phyloP scores from a whole-genome alignment of 768 basidiomycete genomes.

The Phanerodontia chrysosporium region DNA sequence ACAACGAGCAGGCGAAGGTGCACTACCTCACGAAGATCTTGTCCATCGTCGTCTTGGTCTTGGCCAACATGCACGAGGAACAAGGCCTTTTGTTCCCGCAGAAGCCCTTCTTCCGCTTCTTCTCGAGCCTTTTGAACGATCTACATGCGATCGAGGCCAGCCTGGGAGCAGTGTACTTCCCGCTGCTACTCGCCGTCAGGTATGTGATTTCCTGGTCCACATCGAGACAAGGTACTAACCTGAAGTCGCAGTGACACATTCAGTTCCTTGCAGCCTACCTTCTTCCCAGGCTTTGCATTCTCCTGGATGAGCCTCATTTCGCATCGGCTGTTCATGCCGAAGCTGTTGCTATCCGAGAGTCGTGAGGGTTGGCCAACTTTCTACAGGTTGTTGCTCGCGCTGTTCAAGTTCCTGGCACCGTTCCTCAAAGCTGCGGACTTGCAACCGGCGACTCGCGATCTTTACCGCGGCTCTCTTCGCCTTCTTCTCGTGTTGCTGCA shows the following conservation, averaged over 20 bases:
- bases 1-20: conserved; percentile 93
- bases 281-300: conserved; percentile 97
- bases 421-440: conserved; percentile 85
- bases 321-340: conserved; percentile 96
- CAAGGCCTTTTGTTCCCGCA: conserved; percentile 89
- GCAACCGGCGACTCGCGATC: conserved; percentile 72
- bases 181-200: conserved; percentile 84
- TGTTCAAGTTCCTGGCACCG: conserved; percentile 92
- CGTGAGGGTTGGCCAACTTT: conserved; percentile 96
- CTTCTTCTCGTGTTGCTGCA: conserved; percentile 93
- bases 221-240: too few species aligned
- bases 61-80: conserved; percentile 94
- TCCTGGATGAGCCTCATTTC: conserved; percentile 97
- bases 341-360: conserved; percentile 80
- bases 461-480: conserved; percentile 88
- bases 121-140: conserved; percentile 93
- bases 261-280: conserved; percentile 92
- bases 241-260: conserved; percentile 94
- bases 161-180: conserved; percentile 87
- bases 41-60: conserved; percentile 92
- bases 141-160: conserved; percentile 80
- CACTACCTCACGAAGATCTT: conserved; percentile 96
- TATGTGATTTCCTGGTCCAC: conserved; percentile 35
- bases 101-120: conserved; percentile 98
- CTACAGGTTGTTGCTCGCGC: conserved; percentile 88